Base-by-base conservation (phyloP, 306 rosid species). In the Ochetophila trinervis region DNA sequence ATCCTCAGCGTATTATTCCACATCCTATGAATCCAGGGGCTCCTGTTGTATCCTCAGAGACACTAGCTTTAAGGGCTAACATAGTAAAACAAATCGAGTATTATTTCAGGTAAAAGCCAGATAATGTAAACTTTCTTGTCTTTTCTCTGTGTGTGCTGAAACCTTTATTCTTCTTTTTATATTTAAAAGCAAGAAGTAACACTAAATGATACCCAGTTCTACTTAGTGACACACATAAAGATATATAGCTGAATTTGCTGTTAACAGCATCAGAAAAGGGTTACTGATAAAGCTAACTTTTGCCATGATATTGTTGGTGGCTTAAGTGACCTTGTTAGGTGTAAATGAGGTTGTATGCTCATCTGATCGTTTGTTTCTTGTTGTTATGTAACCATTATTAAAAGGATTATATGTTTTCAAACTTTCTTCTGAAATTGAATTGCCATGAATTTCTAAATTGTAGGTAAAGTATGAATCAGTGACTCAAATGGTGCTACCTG, bases 51-150 rank as follows among this genome's bases (percentile, higher is more conserved):
- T 54, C 89, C 74, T 83, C 89, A 19, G 94, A 84, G 75, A 76
- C 83, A 52, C 53, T 48, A 62, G 52, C 79, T 53, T 78, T 93
- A 77, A 79, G 78, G 82, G 71, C 70, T 69, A 77, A 73, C 75
- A 76, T 93, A 76, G 80, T 88, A 22, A 86, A 87, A 57, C 99
- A 93, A 74, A 87, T 93, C 32, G 97, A 87, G 63, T 90, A 90
- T 71, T 93, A 93, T 71, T 93, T 93, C 81, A 86, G 97, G 99
- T 87, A 69, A 27, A 27, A 71, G 78, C 58, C 61, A 53, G 53
- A 57, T 68, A 34, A 20, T 62, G 35, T 42, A 34, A 21, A 62
- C 5, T 64, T 50, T 27, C 36, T 21, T 12, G 23, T 19, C 21
- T 22, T 50, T 50, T 23, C 2, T 21, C 19, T 1, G 35, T 19